phyloP scores from a whole-genome alignment of 2,329 filamentous ascomycete species.

The Cladophialophora chaetospira region DNA sequence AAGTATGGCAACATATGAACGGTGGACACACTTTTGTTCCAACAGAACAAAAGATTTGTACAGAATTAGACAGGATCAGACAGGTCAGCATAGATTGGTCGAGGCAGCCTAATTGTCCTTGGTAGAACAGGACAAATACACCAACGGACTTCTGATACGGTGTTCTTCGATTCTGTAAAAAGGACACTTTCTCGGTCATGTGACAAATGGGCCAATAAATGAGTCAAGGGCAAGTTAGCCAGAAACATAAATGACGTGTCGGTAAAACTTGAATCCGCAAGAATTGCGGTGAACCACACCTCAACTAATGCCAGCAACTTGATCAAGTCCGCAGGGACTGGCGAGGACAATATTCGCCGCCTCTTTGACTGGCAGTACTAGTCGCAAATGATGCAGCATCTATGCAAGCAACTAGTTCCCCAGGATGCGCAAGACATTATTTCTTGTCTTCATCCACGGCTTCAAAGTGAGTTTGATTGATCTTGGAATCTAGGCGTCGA shows the following conservation, averaged over 20 bases:
- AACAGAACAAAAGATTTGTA: constrained; percentile 14
- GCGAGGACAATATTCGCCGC: neutral
- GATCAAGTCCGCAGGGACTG: neutral
- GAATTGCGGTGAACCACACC: neutral
- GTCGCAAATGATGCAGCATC: constrained; percentile 25
- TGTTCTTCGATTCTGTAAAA: too few relatives aligned
- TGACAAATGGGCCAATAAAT: too few relatives aligned
- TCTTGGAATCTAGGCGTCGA: too few relatives aligned
- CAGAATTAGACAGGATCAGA: constrained; percentile 27
- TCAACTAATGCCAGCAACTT: neutral
- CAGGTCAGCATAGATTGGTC: too few relatives aligned
- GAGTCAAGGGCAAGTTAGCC: neutral
- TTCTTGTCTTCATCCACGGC: constrained; percentile 52
- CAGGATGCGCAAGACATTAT: constrained; percentile 49
- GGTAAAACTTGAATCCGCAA: neutral
- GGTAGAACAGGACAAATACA: too few relatives aligned
- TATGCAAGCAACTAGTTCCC: constrained; percentile 13
- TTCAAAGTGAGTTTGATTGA: constrained; percentile 44
- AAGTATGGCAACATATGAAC: constrained; percentile 8
- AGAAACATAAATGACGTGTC: neutral
- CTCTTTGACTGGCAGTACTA: neutral
- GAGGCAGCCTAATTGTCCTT: too few relatives aligned
- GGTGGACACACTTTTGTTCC: neutral
- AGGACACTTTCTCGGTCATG: too few relatives aligned
- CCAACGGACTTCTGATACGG: too few relatives aligned